Conservation (phyloP, 1,284 basidiomycete species). For the Rhizoctonia solani region DNA sequence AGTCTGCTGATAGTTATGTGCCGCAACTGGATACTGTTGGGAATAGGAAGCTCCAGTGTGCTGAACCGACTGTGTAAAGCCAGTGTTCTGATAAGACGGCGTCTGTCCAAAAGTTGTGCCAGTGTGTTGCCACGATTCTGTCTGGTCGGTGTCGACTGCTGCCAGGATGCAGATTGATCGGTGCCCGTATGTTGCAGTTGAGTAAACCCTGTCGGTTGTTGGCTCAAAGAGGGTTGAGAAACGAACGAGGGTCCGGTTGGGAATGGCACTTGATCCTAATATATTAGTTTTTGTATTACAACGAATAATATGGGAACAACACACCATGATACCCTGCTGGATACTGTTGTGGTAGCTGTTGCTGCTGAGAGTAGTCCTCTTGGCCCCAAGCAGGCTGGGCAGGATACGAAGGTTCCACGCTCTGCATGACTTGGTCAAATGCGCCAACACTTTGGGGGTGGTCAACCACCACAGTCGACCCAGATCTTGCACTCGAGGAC, state of each 20-base stretch:
- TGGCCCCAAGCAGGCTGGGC: conserved; percentile 18
- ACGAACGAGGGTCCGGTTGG: conserved; percentile 13
- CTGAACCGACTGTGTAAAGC: conserved; percentile 25
- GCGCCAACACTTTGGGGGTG: conserved; percentile 4
- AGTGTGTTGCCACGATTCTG: conserved; percentile 22
- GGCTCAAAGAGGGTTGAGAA: not conserved
- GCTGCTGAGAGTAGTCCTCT: conserved; percentile 43
- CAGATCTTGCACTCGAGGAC: conserved; percentile 12
- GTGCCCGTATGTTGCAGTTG: not conserved
- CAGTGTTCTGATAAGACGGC: conserved; percentile 28
- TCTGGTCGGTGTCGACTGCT: not conserved
- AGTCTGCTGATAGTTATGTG: conserved; percentile 20
- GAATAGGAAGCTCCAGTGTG: conserved; percentile 25
- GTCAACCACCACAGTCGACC: conserved; percentile 2
- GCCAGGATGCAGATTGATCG: not conserved
- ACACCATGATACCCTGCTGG: conserved; percentile 24
- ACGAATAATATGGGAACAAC: not conserved
- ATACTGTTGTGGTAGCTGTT: conserved; percentile 32
- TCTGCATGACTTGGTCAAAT: conserved; percentile 24
- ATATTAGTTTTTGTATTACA: not conserved
- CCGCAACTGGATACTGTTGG: conserved; percentile 17
- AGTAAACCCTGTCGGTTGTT: conserved; percentile 13
- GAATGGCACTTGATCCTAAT: not conserved
- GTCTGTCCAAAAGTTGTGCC: conserved; percentile 10
- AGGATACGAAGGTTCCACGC: conserved; percentile 20